These are phyloP conservation scores for Monosporascus sp. DNA, from an alignment of 2,329 filamentous ascomycete genomes.

Conservation along the genomic window DNA sequence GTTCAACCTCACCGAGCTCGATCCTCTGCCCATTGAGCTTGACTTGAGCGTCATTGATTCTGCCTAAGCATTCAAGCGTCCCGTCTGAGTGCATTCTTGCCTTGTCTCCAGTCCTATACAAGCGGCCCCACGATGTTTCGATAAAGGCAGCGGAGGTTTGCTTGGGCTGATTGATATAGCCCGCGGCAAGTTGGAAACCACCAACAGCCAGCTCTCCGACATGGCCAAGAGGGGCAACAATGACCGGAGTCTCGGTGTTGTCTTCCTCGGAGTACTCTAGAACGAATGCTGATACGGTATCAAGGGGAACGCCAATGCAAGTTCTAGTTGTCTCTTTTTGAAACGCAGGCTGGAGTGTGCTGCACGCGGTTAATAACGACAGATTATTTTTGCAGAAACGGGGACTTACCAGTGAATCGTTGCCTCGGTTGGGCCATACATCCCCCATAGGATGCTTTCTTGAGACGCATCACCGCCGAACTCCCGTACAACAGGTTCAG, in stretches of 20 bases:
- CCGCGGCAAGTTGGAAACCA: conserved; percentile 71
- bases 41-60: conserved; percentile 74
- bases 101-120: conserved; percentile 85
- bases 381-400: neutral
- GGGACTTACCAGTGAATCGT: conserved; percentile 70
- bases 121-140: conserved; percentile 56
- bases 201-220: conserved; percentile 77
- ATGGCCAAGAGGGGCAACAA: conserved; percentile 58
- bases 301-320: conserved; percentile 72
- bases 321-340: conserved; percentile 49
- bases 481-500: conserved; percentile 66
- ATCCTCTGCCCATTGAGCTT: conserved; percentile 82
- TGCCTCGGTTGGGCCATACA: conserved; percentile 93
- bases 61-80: conserved; percentile 74
- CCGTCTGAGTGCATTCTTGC: conserved; percentile 63
- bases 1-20: conserved; percentile 73
- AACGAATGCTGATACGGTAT: conserved; percentile 75
- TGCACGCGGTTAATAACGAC: conserved; percentile 14
- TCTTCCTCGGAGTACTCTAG: conserved; percentile 41
- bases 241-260: conserved; percentile 27
- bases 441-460: conserved; percentile 72
- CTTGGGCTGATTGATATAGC: conserved; percentile 75
- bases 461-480: conserved; percentile 58
- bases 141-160: conserved; percentile 71
- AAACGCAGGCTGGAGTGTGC: conserved; percentile 67